Evolutionary conservation across 2,329 filamentous ascomycete species (phyloP), one percentile per base, ranked within the genome.

Genomic region (Sporothrix pallida): DNA sequence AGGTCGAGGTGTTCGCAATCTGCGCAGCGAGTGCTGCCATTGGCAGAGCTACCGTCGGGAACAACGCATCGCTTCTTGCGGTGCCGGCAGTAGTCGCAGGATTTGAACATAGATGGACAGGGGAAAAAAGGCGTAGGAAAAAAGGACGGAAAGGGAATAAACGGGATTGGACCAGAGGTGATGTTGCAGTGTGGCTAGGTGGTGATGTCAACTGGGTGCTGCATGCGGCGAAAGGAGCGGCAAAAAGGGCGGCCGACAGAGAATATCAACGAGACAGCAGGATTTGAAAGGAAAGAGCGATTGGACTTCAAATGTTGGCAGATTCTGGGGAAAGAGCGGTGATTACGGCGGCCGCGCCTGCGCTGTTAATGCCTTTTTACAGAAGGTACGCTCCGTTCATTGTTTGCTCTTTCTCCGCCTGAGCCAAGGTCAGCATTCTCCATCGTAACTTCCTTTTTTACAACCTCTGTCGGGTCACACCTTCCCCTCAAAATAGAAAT

Each of bases 21-120:
- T 42, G 72, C 13, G 20, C 72, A 73, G 23, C 72, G 72, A 6
- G 54, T 23, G 20, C 20, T 37, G 31, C 52, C 15, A 17, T 52
- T 52, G 6, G 31, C 15, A 7, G 48, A 6, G 6, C 48, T 31
- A 15, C 1, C 20, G 15, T 23, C 23, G 3, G 44, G 23, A 5
- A 46, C 15, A 26, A 50, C 48, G 63, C 72, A 73, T 15, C 58
- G 42, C 46, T 73, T 73, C 37, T 70, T 73, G 54, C 72, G 65
- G 65, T 73, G 72, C 20, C 72, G 65, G 67, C 72, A 73, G 67
- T 73, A 70, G 72, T 73, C 72, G 56, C 72, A 73, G n/a, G 72
- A 50, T 31, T 72, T 72, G 31, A 72, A 72, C 70, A 72, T 71
- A 72, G 58, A 72, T 71, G 58, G 20, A 12, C 20, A 26, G 52